Conservation (phyloP, 2,329 filamentous ascomycete species). For the Teratosphaeria gauchensis region DNA sequence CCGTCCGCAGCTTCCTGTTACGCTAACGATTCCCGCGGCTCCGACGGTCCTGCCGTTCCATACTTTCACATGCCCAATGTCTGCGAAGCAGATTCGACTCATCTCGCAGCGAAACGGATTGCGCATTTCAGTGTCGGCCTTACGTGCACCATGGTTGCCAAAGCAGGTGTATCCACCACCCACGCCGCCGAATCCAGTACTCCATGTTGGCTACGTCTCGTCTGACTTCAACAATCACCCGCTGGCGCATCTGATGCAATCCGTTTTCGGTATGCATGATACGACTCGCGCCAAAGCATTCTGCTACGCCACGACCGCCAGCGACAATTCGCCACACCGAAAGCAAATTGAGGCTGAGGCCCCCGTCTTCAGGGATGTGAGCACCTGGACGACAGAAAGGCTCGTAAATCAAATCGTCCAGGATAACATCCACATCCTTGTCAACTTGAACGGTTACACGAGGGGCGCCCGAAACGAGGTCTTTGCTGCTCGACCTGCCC, state of each 20-base stretch:
- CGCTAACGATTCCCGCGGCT: constrained; percentile 70
- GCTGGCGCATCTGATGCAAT: constrained; percentile 95
- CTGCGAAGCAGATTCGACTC: constrained; percentile 79
- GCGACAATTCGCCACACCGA: constrained; percentile 80
- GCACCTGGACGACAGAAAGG: constrained; percentile 72
- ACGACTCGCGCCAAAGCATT: constrained; percentile 65
- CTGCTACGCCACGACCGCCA: constrained; percentile 90
- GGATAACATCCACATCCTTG: constrained; percentile 85
- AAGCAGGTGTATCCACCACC: constrained; percentile 75
- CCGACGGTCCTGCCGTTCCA: constrained; percentile 95
- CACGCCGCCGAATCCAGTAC: constrained; percentile 63
- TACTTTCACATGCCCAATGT: constrained; percentile 90
- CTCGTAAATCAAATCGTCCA: constrained; percentile 76
- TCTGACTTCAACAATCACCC: constrained; percentile 99
- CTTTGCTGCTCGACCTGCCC: constrained; percentile 86
- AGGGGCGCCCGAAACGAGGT: constrained; percentile 94
- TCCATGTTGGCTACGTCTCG: constrained; percentile 94
- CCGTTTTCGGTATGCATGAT: constrained; percentile 88
- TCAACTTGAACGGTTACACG: constrained; percentile 98
- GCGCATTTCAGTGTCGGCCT: constrained; percentile 81
- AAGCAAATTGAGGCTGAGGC: constrained; percentile 89
- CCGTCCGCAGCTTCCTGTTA: constrained; percentile 62
- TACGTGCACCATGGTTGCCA: constrained; percentile 80
- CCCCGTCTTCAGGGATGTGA: constrained; percentile 82
- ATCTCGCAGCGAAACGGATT: constrained; percentile 94